Base-by-base conservation (phyloP, 1,284 basidiomycete species). In the Pholiota adiposa region DNA sequence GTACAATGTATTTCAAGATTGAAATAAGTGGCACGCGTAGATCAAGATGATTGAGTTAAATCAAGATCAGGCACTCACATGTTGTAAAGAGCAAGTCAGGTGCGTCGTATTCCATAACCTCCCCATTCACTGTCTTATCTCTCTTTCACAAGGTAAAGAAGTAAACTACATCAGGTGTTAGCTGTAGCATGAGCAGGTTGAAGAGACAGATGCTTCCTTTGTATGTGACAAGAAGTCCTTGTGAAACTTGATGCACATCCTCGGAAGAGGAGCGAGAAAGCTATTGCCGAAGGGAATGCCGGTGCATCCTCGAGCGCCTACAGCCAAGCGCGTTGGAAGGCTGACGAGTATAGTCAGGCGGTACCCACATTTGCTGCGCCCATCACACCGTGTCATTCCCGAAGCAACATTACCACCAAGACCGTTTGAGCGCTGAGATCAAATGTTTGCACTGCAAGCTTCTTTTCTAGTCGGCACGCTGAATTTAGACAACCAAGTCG, bases 31-130 rank as follows among this genome's bases (percentile, higher is more conserved):
- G 44, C 19, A 44, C 43, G 25, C 36, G 29, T 33, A 54, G 44
- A 54, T 59, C 58, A 59, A 49, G 18, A 27, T 36, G 44, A 44
- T 34, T 40, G 23, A 29, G 51, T 48, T 19, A 40, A 49, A 59
- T 59, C 58, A 50, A 49, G 58, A 59, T 60, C 58, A 60, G 58
- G 58, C 48, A 60, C 58, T 55, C 58, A 51, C 58, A 51, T 43
- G 34, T 55, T 41, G 36, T 31, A 21, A 41, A 44, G 19, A 27
- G 18, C 11, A 31, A 29, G 56, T 58, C 56, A 58, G 56, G 56
- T 52, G 56, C 34, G 40, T 19, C 14, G 49, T 16, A 43, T n/a
- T n/a, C 33, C 36, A 43, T 25, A 1, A 16, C 27, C 25, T 58
- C 36, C n/a, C 48, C 29, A 58, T 52, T 44, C 49, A 44, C 38